Evolutionary conservation across 73 alveolate genomes (phyloP).

Genomic region (Symbiodinium pilosum): DNA sequence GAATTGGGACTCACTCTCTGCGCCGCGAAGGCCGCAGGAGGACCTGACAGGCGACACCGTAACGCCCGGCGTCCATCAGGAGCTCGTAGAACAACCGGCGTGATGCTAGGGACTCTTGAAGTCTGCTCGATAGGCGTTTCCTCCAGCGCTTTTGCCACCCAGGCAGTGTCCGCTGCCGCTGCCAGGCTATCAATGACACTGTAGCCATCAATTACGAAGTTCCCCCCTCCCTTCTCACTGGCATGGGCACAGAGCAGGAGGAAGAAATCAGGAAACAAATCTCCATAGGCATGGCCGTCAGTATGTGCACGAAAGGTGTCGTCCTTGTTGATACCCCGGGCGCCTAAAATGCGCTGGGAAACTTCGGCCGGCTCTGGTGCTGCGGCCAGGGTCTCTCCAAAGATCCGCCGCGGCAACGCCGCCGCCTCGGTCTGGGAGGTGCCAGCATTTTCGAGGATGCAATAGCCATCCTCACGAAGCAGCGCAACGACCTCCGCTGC

Average conservation of each 20-base stretch:
- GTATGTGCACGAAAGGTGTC: constrained; percentile 67
- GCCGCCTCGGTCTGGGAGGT: constrained; percentile 33
- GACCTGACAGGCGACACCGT: constrained; percentile 83
- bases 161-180: not conserved
- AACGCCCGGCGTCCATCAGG: constrained; percentile 48
- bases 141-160: constrained; percentile 56
- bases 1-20: constrained; percentile 40
- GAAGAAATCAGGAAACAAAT: constrained; percentile 76
- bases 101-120: constrained; percentile 55
- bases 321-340: constrained; percentile 76
- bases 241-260: constrained; percentile 54
- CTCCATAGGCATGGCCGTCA: constrained; percentile 87
- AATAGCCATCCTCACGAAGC: not conserved
- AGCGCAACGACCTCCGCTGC: not conserved
- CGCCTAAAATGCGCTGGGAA: constrained; percentile 29
- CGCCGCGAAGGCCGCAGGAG: constrained; percentile 58
- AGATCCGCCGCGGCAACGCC: constrained; percentile 32
- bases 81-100: constrained; percentile 56
- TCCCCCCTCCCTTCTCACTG: constrained; percentile 76
- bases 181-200: not conserved
- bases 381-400: constrained; percentile 28
- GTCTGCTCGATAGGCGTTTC: constrained; percentile 50
- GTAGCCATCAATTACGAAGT: constrained; percentile 65
- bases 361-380: constrained; percentile 87
- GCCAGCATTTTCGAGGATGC: constrained; percentile 42